A percentile compares a stretch with the other conserved stretches of the same genome.
These are phyloP conservation scores for Phyllosticta ampelicida DNA, from an alignment of 2,329 filamentous ascomycete species.

Conservation along the genomic window DNA sequence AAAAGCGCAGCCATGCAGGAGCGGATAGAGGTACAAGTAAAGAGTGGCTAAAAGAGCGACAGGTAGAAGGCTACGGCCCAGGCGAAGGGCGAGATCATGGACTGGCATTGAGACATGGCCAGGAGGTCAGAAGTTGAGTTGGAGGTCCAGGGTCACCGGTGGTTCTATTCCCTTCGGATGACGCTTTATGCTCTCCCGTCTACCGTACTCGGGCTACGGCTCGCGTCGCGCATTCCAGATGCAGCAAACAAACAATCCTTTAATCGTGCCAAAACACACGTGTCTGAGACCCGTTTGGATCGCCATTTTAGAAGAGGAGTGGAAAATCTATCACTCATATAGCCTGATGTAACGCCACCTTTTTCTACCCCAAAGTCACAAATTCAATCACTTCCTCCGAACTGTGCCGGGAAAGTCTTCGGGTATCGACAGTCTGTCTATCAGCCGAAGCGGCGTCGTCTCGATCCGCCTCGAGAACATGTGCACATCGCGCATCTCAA, in stretches of 20 bases:
- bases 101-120: slow-evolving; percentile 39
- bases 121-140: neutral
- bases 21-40: slow-evolving; percentile 81
- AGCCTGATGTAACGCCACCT: neutral
- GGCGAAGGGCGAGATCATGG: slow-evolving; percentile 34
- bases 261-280: neutral
- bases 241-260: neutral
- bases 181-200: neutral
- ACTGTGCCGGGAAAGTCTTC: neutral
- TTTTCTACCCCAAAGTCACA: neutral
- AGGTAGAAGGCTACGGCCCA: slow-evolving; percentile 46
- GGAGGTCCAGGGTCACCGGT: neutral
- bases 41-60: slow-evolving; percentile 58
- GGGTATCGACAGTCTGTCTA: slow-evolving; percentile 16
- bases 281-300: neutral
- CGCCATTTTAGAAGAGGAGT: neutral
- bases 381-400: neutral
- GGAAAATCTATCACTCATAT: neutral
- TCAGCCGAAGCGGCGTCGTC: slow-evolving; percentile 29
- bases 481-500: slow-evolving; percentile 27
- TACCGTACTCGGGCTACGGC: neutral
- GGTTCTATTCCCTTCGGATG: too few species aligned
- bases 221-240: neutral
- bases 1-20: slow-evolving; percentile 72
- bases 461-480: slow-evolving; percentile 21